Conservation (phyloP, 371 early-diverging fungal species). For the Batrachochytrium dendrobatidis region DNA sequence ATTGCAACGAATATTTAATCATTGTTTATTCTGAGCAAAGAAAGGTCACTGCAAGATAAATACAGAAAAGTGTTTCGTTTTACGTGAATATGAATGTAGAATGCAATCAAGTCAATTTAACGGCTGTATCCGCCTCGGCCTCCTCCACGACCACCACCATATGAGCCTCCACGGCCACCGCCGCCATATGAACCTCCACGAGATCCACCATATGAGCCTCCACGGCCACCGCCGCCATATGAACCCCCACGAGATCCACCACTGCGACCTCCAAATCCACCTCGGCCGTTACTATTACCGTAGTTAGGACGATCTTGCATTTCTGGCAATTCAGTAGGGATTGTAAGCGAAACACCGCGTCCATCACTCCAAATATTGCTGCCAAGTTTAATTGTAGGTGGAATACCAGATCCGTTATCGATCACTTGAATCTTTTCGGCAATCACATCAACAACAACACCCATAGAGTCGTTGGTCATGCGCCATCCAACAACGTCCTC, state of each 20-base stretch:
- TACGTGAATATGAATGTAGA: too few species aligned
- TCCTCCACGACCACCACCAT: background rate
- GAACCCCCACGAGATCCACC: constrained; percentile 28
- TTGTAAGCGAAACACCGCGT: constrained; percentile 52
- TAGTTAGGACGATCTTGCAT: constrained; percentile 45
- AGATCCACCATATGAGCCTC: constrained; percentile 31
- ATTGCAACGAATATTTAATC: too few species aligned
- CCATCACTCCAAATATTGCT: constrained; percentile 54
- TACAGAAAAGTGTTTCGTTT: too few species aligned
- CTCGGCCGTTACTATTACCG: constrained; percentile 28
- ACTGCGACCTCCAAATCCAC: constrained; percentile 31
- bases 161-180: background rate
- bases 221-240: constrained; percentile 26
- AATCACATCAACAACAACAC: constrained; percentile 75
- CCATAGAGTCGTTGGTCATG: constrained; percentile 69
- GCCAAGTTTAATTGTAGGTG: constrained; percentile 17
- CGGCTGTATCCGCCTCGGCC: too few species aligned
- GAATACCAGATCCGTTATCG: constrained; percentile 13
- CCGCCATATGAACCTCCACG: constrained; percentile 24
- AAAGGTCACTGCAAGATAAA: too few species aligned
- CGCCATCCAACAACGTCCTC: constrained; percentile 55
- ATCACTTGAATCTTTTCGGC: constrained; percentile 53
- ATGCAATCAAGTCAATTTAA: too few species aligned
- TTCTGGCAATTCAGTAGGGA: constrained; percentile 69
- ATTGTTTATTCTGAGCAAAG: too few species aligned